These are phyloP conservation scores for Kodamaea restingae DNA, from an alignment of 805 yeast genomes.

Conservation along the genomic window DNA sequence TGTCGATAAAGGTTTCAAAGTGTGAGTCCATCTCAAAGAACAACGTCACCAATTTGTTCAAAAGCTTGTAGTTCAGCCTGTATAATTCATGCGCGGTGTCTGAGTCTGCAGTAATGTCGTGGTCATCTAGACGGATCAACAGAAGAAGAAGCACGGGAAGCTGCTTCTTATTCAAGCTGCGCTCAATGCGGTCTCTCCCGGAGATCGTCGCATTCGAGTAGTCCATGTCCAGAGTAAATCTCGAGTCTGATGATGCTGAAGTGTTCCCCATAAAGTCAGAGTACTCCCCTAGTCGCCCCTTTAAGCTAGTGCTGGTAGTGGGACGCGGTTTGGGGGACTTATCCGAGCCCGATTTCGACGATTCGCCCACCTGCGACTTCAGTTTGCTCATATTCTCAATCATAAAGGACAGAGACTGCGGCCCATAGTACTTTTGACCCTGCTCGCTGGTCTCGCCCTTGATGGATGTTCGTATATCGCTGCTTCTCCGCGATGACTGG, in stretches of 20 bases:
- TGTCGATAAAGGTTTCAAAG: slow-evolving; percentile 39
- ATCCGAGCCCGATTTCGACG: background rate
- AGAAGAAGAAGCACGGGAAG: slow-evolving; percentile 25
- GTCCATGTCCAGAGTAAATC: slow-evolving; percentile 8
- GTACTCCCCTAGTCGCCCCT: background rate
- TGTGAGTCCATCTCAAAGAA: slow-evolving; percentile 40
- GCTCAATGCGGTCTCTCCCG: slow-evolving; percentile 10
- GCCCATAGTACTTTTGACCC: slow-evolving; percentile 48
- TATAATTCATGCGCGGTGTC: slow-evolving; percentile 14
- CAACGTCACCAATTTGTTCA: slow-evolving; percentile 33
- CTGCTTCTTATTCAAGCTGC: slow-evolving; percentile 27
- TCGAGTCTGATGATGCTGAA: slow-evolving; percentile 11
- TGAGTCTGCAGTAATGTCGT: slow-evolving; percentile 16
- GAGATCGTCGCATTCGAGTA: slow-evolving; percentile 3
- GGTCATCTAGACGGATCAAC: slow-evolving; percentile 14
- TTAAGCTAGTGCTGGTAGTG: background rate
- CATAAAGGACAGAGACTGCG: slow-evolving; percentile 48
- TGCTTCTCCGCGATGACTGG: background rate
- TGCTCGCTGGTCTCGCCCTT: slow-evolving; percentile 36
- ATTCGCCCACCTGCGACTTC: background rate
- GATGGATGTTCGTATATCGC: slow-evolving; percentile 8
- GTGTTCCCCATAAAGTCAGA: slow-evolving; percentile 9
- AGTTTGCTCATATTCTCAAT: slow-evolving; percentile 4
- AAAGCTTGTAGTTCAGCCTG: slow-evolving; percentile 27
- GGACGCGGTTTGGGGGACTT: background rate